Evolutionary conservation across 306 rosid species (phyloP).

Genomic region (Casuarina equisetifolia): DNA sequence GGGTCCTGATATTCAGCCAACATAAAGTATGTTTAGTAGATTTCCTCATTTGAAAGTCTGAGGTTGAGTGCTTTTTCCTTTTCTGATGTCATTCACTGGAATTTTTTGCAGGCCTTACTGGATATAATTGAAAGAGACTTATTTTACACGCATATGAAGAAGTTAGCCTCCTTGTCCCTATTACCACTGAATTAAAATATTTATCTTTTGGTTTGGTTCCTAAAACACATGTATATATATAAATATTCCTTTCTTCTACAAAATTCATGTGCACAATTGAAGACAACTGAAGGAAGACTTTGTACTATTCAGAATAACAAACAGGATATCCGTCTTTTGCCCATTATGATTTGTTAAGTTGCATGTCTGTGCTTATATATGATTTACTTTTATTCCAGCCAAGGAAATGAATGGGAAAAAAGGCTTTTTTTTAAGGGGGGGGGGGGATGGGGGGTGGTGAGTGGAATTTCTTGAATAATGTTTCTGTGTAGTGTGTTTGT

Average conservation of each 20-base stretch:
- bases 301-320: too few relatives aligned
- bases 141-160: slow-evolving; percentile 84
- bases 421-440: too few relatives aligned
- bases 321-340: too few relatives aligned
- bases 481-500: too few relatives aligned
- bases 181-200: slow-evolving; percentile 11
- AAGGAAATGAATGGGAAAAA: too few relatives aligned
- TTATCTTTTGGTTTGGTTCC: slow-evolving; percentile 1
- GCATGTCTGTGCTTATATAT: neutral
- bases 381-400: too few relatives aligned
- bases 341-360: neutral
- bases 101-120: slow-evolving; percentile 75
- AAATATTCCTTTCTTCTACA: neutral
- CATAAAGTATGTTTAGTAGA: slow-evolving; percentile 61
- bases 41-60: slow-evolving; percentile 21
- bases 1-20: slow-evolving; percentile 94
- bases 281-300: too few relatives aligned
- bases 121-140: slow-evolving; percentile 93
- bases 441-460: too few relatives aligned
- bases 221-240: neutral
- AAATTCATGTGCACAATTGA: neutral
- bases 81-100: slow-evolving; percentile 22
- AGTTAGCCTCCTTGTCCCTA: slow-evolving; percentile 45
- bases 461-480: too few relatives aligned
- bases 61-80: slow-evolving; percentile 12